Base-by-base conservation (phyloP, 352 stramenopile species). In the Globisporangium megalacanthum region DNA sequence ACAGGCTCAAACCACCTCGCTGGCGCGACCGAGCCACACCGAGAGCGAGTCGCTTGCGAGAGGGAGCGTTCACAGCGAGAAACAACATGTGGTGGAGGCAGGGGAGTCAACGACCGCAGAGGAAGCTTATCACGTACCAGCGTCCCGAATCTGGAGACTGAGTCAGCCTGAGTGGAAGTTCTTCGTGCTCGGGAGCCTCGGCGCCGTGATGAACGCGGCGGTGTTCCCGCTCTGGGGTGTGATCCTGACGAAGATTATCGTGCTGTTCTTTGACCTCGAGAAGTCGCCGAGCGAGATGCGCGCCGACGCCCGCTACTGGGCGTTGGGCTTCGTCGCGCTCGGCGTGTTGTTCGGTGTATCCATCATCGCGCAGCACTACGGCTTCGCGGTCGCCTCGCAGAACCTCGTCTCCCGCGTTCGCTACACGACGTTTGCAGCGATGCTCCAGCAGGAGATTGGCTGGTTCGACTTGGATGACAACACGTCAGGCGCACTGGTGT, bases 381-480 rank as follows among this genome's bases (percentile, higher is more conserved):
- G 70, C 17, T 92, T 92, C 19, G 72, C 58, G 1, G 64, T 86
- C 8, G 72, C 75, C 13, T 72, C 71, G 5, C 68, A 82, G 49
- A 58, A 66, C 2, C 63, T 92, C 13, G 69, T 81, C n/a, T 60
- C 62, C 37, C 74, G 79, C 1, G 61, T 94, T 0, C 75, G 82
- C 9, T 44, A 56, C 0, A 33, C 54, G 4, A 70, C 70, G 14
- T 92, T 87, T 48, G 20, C 52, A 10, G 63, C 72, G 1, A 93
- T 94, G 67, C 62, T 96, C 20, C 56, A 60, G 5, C 85, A 92
- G 52, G 82, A 95, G 39, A 66, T 92, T 33, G 82, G 66, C 3
- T 95, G 82, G 76, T 94, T 92, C 50, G 84, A 94, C 48, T 25
- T 62, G 31, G 61, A 83, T 4, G 62, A 72, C 8, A 89, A 94